These are phyloP conservation scores for Metschnikowia kunwiensis DNA, from an alignment of 805 yeast genomes.

Conservation along the genomic window DNA sequence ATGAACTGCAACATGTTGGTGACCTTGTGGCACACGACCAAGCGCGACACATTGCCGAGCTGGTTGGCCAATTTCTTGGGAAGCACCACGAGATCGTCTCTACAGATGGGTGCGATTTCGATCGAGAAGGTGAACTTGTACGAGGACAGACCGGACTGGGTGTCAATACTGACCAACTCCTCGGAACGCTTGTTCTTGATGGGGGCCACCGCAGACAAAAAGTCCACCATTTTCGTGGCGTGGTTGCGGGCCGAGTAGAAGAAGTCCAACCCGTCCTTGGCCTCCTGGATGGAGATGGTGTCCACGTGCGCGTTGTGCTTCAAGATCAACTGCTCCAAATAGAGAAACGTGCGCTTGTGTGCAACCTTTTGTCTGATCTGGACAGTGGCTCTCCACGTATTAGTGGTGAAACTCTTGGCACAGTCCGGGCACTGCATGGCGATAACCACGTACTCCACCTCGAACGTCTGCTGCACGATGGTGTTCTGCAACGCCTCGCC, in stretches of 20 bases:
- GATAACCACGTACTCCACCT: conserved; percentile 87
- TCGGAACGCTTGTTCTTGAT: conserved; percentile 78
- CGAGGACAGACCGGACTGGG: conserved; percentile 81
- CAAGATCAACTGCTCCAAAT: conserved; percentile 90
- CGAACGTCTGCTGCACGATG: conserved; percentile 89
- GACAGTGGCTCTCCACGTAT: conserved; percentile 97
- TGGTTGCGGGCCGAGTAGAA: conserved; percentile 85
- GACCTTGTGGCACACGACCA: conserved; percentile 81
- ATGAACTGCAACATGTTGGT: conserved; percentile 81
- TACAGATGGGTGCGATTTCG: conserved; percentile 94
- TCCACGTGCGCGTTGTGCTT: conserved; percentile 91
- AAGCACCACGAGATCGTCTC: conserved; percentile 90
- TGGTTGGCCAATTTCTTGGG: conserved; percentile 84
- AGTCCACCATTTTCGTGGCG: conserved; percentile 92
- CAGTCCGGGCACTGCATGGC: conserved; percentile 99
- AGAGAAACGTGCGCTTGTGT: conserved; percentile 94
- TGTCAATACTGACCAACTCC: conserved; percentile 88
- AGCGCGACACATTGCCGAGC: conserved; percentile 75
- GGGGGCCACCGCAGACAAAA: conserved; percentile 81
- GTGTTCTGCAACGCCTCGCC: conserved; percentile 94
- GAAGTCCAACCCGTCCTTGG: conserved; percentile 93
- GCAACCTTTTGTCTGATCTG: conserved; percentile 97
- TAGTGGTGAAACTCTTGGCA: conserved; percentile 93
- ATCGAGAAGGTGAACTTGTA: conserved; percentile 91
- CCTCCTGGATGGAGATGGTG: conserved; percentile 88